These are phyloP conservation scores for Wallacemonas rigidus DNA, from an alignment of 208 protist species.

Conservation along the genomic window DNA sequence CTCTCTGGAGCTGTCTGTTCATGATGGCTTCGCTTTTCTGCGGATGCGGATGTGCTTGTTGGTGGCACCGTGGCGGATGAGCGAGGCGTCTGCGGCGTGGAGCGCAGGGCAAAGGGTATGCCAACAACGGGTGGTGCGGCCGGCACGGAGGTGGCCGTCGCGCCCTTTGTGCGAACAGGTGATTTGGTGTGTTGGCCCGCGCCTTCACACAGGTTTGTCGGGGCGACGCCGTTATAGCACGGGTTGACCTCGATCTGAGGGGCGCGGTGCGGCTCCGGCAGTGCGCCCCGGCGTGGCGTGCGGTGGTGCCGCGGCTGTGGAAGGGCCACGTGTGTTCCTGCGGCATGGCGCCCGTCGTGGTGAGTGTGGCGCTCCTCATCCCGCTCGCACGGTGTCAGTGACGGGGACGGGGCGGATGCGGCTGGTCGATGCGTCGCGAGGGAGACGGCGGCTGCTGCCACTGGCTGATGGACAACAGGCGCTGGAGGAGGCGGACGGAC, in stretches of 20 bases:
- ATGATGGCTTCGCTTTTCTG: too few relatives aligned
- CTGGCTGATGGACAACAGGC: too few relatives aligned
- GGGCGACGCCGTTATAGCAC: background rate
- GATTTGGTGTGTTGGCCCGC: background rate
- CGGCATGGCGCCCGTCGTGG: too few relatives aligned
- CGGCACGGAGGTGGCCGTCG: background rate
- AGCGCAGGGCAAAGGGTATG: conserved; percentile 3
- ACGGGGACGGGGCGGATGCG: conserved; percentile 8
- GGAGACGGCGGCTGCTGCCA: too few relatives aligned
- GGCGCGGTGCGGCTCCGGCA: conserved; percentile 11
- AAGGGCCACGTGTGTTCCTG: too few relatives aligned
- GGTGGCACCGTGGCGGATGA: background rate
- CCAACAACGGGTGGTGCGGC: conserved; percentile 4
- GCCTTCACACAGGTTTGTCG: background rate
- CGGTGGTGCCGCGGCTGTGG: background rate
- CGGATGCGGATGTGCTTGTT: too few relatives aligned
- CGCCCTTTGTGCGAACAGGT: too few relatives aligned
- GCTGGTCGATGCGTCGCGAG: background rate
- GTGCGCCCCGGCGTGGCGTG: background rate
- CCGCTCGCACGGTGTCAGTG: conserved; percentile 14
- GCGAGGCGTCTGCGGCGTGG: conserved; percentile 7
- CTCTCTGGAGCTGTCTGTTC: background rate
- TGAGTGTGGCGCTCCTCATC: background rate
- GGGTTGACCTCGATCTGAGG: conserved; percentile 8
- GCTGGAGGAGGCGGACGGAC: too few relatives aligned